Conservation (phyloP, 2,329 filamentous ascomycete genomes). For the Capronia epimyces region DNA sequence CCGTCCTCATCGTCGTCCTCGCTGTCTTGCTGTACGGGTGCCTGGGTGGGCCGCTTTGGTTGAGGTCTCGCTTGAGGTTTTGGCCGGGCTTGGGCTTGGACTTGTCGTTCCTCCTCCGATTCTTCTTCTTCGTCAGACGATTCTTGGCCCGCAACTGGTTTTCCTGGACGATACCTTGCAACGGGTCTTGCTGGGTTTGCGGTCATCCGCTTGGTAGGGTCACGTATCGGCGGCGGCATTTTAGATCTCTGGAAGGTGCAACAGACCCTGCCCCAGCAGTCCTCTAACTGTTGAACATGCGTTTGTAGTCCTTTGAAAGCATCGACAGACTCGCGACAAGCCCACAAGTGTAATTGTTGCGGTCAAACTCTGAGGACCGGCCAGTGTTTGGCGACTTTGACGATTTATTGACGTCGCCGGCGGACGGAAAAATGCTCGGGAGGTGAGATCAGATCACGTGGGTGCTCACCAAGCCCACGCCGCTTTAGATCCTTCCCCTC, state of each 20-base stretch:
- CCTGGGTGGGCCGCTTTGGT: slow-evolving; percentile 18
- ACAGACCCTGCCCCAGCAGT: no score
- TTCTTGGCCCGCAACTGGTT: slow-evolving; percentile 51
- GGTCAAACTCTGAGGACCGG: no score
- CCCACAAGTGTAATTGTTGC: no score
- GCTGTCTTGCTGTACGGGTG: slow-evolving; percentile 17
- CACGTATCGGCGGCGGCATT: slow-evolving; percentile 44
- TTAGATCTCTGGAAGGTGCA: not conserved
- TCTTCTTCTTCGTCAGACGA: slow-evolving; percentile 49
- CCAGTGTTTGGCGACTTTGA: no score
- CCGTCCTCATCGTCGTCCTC: slow-evolving; percentile 49
- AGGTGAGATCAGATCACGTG: no score
- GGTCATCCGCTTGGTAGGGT: slow-evolving; percentile 71
- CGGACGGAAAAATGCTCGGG: no score
- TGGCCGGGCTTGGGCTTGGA: slow-evolving; percentile 36
- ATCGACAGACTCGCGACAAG: no score
- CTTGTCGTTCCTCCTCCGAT: slow-evolving; percentile 47
- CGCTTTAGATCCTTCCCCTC: no score
- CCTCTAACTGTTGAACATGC: no score
- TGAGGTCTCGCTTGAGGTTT: slow-evolving; percentile 41
- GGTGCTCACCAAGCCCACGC: no score
- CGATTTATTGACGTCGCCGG: no score
- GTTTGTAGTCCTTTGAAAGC: no score
- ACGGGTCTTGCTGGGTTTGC: slow-evolving; percentile 74
- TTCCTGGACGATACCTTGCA: slow-evolving; percentile 77